These are phyloP conservation scores for Pichia californica DNA, from an alignment of 805 yeast genomes.

Conservation along the genomic window DNA sequence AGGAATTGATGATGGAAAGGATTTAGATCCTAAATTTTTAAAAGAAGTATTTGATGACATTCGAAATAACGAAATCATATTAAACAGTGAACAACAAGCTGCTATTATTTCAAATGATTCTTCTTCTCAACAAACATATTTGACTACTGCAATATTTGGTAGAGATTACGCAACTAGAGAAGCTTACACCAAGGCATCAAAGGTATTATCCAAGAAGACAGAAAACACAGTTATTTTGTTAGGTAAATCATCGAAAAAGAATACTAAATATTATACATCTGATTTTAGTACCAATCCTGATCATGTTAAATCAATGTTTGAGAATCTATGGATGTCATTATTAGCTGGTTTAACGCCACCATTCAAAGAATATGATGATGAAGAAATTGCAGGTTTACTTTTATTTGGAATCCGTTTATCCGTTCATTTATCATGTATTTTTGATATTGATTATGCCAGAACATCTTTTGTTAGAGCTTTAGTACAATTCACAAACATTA, in stretches of 20 bases:
- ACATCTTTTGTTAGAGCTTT: slow-evolving; percentile 86
- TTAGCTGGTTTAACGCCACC: slow-evolving; percentile 93
- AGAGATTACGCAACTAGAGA: slow-evolving; percentile 60
- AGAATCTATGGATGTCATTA: slow-evolving; percentile 94
- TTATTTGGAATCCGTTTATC: slow-evolving; percentile 83
- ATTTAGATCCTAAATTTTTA: slow-evolving; percentile 69
- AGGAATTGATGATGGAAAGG: slow-evolving; percentile 89
- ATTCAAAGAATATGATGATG: slow-evolving; percentile 80
- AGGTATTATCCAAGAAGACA: slow-evolving; percentile 83
- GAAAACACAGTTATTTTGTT: slow-evolving; percentile 71
- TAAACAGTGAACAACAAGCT: slow-evolving; percentile 90
- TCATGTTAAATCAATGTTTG: slow-evolving; percentile 90
- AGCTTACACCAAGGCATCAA: slow-evolving; percentile 88
- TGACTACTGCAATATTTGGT: slow-evolving; percentile 51
- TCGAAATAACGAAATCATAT: slow-evolving; percentile 74
- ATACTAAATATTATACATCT: slow-evolving; percentile 63
- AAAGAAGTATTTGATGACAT: slow-evolving; percentile 72
- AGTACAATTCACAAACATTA: slow-evolving; percentile 77
- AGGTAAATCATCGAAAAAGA: slow-evolving; percentile 42
- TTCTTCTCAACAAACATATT: slow-evolving; percentile 25
- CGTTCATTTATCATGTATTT: slow-evolving; percentile 75
- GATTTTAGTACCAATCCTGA: slow-evolving; percentile 37
- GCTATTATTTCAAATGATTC: slow-evolving; percentile 69
- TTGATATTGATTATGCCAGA: slow-evolving; percentile 77
- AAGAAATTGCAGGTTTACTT: slow-evolving; percentile 59